Evolutionary conservation across 768 basidiomycete species (phyloP).

Genomic region (Pulveroboletus sp.): DNA sequence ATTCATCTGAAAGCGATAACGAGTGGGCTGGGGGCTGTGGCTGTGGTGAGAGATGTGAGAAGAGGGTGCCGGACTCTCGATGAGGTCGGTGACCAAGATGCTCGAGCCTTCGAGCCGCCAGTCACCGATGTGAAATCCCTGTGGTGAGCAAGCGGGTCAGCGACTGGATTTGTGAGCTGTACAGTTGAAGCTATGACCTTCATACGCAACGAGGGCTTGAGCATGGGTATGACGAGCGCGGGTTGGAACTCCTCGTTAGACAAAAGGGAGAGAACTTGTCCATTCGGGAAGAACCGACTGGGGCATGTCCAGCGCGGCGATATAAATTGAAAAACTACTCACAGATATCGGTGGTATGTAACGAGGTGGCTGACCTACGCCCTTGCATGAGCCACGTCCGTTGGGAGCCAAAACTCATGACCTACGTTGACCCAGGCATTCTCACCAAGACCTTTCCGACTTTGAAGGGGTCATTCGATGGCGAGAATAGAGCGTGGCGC

Average conservation of each 20-base stretch:
- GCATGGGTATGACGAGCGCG: conserved; percentile 66
- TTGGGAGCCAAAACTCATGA: conserved; percentile 7
- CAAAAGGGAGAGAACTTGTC: conserved; percentile 81
- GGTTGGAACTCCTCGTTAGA: conserved; percentile 76
- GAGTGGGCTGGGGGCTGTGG: conserved; percentile 23
- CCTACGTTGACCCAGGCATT: conserved; percentile 85
- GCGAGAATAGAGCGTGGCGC: conserved; percentile 2
- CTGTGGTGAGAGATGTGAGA: conserved; percentile 7
- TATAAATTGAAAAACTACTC: conserved; percentile 23
- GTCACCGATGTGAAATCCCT: conserved; percentile 72
- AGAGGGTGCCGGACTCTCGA: conserved; percentile 37
- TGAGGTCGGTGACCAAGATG: conserved; percentile 61
- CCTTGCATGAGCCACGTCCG: conserved; percentile 5
- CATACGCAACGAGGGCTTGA: conserved; percentile 75
- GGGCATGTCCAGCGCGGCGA: conserved; percentile 1
- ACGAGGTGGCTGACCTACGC: conserved; percentile 76
- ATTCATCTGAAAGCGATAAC: conserved; percentile 74
- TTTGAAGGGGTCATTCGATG: conserved; percentile 6
- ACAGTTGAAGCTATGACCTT: conserved; percentile 45
- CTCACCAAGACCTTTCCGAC: conserved; percentile 69
- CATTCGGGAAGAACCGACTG: conserved; percentile 86
- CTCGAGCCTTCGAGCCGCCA: conserved; percentile 68
- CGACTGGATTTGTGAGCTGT: not conserved
- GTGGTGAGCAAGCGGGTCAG: conserved; percentile 5
- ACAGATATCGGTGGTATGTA: conserved; percentile 93